These are phyloP conservation scores for Alternaria brassicicola DNA, from an alignment of 2,329 filamentous ascomycete species.

Conservation along the genomic window DNA sequence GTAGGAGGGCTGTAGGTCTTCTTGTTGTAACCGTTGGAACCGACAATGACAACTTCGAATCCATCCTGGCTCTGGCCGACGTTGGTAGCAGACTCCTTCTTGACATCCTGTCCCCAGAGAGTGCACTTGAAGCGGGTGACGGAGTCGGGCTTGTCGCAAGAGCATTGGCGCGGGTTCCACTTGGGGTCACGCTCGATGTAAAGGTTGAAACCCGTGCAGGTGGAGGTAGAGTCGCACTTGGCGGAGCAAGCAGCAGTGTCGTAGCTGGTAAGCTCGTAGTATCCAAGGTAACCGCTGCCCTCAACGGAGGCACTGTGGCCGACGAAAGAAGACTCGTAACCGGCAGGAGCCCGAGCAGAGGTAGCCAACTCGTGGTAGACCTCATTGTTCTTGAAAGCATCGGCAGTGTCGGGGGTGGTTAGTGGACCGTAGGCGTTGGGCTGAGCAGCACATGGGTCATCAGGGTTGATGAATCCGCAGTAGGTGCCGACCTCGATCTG, in stretches of 20 bases:
- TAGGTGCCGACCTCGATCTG: constrained; percentile 32
- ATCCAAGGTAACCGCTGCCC: constrained; percentile 30
- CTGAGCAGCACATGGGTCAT: constrained; percentile 36
- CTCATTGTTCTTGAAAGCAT: constrained; percentile 31
- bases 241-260: constrained; percentile 25
- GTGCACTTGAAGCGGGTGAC: constrained; percentile 34
- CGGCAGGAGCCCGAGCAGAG: constrained; percentile 27
- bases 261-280: constrained; percentile 33
- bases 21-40: constrained; percentile 44
- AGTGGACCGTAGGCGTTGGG: constrained; percentile 29
- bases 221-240: constrained; percentile 24
- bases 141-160: constrained; percentile 26
- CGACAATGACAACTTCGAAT: constrained; percentile 42
- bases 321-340: constrained; percentile 27
- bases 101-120: constrained; percentile 32
- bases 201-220: constrained; percentile 37
- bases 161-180: constrained; percentile 34
- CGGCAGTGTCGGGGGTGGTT: constrained; percentile 29
- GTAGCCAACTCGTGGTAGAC: constrained; percentile 32
- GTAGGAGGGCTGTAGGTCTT: constrained; percentile 22
- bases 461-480: constrained; percentile 37
- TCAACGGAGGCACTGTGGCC: constrained; percentile 25
- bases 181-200: constrained; percentile 34
- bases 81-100: constrained; percentile 28
- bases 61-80: constrained; percentile 24